Conservation (phyloP, 768 basidiomycete species). For the Tulasnella sp. region DNA sequence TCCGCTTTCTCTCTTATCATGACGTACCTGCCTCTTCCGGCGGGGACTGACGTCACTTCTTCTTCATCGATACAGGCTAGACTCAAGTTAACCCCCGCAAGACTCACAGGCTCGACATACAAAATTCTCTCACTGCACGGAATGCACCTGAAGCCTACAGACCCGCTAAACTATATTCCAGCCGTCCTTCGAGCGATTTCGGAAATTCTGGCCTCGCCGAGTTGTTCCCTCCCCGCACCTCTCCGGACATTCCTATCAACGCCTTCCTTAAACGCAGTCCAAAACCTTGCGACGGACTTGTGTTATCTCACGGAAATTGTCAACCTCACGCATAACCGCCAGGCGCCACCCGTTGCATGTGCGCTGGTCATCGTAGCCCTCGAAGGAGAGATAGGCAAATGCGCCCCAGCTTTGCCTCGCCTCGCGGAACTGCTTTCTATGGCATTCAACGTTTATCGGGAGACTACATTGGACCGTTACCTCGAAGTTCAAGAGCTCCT, state of each 20-base stretch:
- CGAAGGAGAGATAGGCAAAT: conserved; percentile 53
- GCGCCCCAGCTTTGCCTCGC: conserved; percentile 47
- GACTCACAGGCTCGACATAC: conserved; percentile 50
- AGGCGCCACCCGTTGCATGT: conserved; percentile 49
- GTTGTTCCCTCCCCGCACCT: conserved; percentile 23
- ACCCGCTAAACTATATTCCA: conserved; percentile 54
- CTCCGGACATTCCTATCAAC: conserved; percentile 34
- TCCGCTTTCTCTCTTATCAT: neutral
- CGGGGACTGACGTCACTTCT: neutral
- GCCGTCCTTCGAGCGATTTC: conserved; percentile 47
- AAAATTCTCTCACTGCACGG: conserved; percentile 47
- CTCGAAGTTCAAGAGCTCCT: conserved; percentile 55
- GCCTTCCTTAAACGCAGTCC: conserved; percentile 34
- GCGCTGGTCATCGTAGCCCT: conserved; percentile 62
- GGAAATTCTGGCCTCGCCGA: conserved; percentile 20
- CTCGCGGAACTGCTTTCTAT: conserved; percentile 50
- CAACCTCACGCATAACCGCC: conserved; percentile 34
- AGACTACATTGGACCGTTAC: conserved; percentile 61
- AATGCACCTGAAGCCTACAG: conserved; percentile 45
- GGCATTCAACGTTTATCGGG: conserved; percentile 44
- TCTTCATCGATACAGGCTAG: conserved; percentile 33
- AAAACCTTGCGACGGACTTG: conserved; percentile 42
- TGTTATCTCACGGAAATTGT: conserved; percentile 38
- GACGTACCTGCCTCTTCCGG: neutral
- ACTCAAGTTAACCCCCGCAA: conserved; percentile 44